phyloP scores from a whole-genome alignment of 169 alveolate genomes.

The Plasmodium ovale region DNA sequence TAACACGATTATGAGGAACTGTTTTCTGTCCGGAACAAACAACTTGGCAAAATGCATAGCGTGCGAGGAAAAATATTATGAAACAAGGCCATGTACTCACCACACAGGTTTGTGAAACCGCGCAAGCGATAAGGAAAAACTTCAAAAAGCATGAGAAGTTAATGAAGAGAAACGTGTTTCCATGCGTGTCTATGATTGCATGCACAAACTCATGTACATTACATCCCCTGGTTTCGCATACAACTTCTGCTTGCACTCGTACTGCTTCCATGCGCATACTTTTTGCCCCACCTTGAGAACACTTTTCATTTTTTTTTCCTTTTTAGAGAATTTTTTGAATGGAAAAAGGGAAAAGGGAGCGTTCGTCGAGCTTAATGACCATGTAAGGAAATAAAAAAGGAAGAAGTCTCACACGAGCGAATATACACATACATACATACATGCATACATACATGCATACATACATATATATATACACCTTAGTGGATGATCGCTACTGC shows the following conservation, averaged over 20 bases:
- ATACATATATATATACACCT: background rate
- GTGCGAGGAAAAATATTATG: constrained; percentile 45
- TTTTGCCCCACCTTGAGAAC: too few relatives aligned
- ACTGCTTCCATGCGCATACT: too few relatives aligned
- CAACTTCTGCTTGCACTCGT: too few relatives aligned
- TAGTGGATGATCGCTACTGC: background rate
- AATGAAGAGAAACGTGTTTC: background rate
- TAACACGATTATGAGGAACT: constrained; percentile 30
- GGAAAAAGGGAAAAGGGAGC: constrained; percentile 4
- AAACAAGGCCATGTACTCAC: constrained; percentile 6
- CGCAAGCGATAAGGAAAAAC: background rate
- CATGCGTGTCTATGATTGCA: too few relatives aligned
- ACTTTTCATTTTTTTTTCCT: constrained; percentile 1
- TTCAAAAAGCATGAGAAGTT: too few relatives aligned
- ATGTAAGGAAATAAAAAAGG: constrained; percentile 15
- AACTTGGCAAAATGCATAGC: constrained; percentile 31
- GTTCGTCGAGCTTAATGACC: constrained; percentile 31
- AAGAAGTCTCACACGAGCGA: background rate
- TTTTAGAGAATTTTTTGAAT: constrained; percentile 21
- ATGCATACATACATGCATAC: background rate
- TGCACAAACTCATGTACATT: too few relatives aligned
- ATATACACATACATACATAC: background rate
- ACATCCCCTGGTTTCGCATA: background rate
- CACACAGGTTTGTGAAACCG: background rate
- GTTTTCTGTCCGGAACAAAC: constrained; percentile 57